phyloP scores from a whole-genome alignment of 2,329 filamentous ascomycete species.

The Alternaria dauci region DNA sequence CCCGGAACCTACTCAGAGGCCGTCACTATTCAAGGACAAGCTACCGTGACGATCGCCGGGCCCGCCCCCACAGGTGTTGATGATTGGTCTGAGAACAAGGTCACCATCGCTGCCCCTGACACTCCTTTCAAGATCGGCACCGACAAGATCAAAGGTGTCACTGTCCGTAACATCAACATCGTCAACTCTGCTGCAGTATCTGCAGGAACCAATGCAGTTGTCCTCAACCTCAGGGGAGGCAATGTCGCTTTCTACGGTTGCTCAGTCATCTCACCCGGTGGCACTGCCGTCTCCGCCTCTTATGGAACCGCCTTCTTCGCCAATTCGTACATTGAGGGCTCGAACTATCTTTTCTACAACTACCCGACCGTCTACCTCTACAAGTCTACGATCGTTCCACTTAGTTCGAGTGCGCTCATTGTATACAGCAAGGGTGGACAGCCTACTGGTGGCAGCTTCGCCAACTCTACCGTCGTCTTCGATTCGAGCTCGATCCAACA shows the following conservation, averaged over 20 bases:
- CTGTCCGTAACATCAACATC: constrained; percentile 54
- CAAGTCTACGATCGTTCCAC: constrained; percentile 54
- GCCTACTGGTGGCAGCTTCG: constrained; percentile 16
- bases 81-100: constrained; percentile 50
- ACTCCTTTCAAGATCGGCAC: constrained; percentile 44
- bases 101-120: constrained; percentile 43
- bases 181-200: constrained; percentile 38
- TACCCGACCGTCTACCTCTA: constrained; percentile 56
- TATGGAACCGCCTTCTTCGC: constrained; percentile 53
- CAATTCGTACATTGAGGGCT: constrained; percentile 57
- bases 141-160: constrained; percentile 44
- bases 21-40: constrained; percentile 52
- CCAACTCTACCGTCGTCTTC: constrained; percentile 54
- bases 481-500: constrained; percentile 52
- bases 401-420: constrained; percentile 46
- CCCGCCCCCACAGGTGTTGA: constrained; percentile 33
- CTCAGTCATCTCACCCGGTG: constrained; percentile 53
- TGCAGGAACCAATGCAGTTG: constrained; percentile 29
- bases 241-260: constrained; percentile 58
- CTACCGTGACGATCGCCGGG: constrained; percentile 55
- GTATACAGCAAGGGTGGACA: constrained; percentile 53
- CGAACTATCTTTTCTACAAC: constrained; percentile 55
- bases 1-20: constrained; percentile 58
- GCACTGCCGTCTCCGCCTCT: constrained; percentile 36
- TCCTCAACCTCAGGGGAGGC: constrained; percentile 47